Evolutionary conservation across 1,284 basidiomycete genomes (phyloP).

Genomic region (Singerocomus rubriflavus): DNA sequence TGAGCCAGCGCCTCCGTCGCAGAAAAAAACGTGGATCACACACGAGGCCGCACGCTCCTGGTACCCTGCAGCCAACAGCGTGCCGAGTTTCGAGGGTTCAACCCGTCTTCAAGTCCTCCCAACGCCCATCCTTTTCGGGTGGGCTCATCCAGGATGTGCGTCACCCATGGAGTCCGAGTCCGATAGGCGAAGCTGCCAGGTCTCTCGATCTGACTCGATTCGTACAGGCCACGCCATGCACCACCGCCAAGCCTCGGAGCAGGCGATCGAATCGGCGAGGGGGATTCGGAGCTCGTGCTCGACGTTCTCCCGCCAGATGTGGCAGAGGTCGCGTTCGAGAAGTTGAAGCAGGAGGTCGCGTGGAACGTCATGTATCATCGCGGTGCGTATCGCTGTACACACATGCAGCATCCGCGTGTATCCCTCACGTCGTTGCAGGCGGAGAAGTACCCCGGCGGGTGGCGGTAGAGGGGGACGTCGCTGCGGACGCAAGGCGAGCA

Average conservation of each 20-base stretch:
- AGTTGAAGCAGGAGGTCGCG: slow-evolving; percentile 56
- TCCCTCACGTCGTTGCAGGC: slow-evolving; percentile 40
- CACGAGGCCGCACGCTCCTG: too few relatives aligned
- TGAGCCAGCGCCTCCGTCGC: too few relatives aligned
- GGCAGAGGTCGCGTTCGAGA: slow-evolving; percentile 53
- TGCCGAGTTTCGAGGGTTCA: slow-evolving; percentile 8
- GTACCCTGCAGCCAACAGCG: slow-evolving; percentile 2
- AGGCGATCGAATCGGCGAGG: slow-evolving; percentile 53
- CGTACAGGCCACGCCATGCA: slow-evolving; percentile 21
- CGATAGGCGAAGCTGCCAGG: too few relatives aligned
- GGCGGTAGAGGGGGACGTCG: slow-evolving; percentile 64
- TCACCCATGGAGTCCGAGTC: too few relatives aligned
- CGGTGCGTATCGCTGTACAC: slow-evolving; percentile 38
- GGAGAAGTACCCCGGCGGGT: slow-evolving; percentile 74
- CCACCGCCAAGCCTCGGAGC: slow-evolving; percentile 31
- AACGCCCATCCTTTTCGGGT: background rate
- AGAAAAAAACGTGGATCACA: too few relatives aligned
- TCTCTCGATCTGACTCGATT: slow-evolving; percentile 2
- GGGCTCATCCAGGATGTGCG: slow-evolving; percentile 26
- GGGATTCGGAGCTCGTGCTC: slow-evolving; percentile 57
- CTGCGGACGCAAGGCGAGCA: slow-evolving; percentile 57
- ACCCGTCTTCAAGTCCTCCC: background rate
- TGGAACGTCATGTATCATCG: slow-evolving; percentile 73
- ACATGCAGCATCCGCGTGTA: background rate
- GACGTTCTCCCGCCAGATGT: slow-evolving; percentile 55